Evolutionary conservation across 2,329 filamentous ascomycete species (phyloP).

Genomic region (Fusarium siculi): DNA sequence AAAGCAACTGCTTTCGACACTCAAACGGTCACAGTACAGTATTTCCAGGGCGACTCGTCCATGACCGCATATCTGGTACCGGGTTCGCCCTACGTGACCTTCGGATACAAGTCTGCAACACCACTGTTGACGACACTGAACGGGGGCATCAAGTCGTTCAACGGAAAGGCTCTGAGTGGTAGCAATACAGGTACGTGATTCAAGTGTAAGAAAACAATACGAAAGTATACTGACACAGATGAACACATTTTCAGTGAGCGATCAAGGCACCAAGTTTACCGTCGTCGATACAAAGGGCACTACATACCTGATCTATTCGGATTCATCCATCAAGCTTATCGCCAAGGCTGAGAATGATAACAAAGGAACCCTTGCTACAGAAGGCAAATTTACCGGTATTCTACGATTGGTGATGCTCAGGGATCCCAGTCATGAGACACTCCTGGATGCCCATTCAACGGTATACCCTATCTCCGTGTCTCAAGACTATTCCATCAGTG

Average conservation of each 20-base stretch:
- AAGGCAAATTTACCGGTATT: background rate
- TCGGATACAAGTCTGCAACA: background rate
- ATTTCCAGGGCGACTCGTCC: background rate
- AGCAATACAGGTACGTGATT: accelerated
- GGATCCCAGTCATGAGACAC: background rate
- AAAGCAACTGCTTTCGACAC: background rate
- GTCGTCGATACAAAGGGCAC: background rate
- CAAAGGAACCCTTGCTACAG: background rate
- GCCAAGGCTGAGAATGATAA: background rate
- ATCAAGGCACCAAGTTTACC: background rate
- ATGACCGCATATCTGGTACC: background rate
- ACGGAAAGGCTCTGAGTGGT: background rate
- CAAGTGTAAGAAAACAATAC: accelerated
- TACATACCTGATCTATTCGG: background rate
- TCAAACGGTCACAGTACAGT: background rate
- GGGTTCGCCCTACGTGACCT: background rate
- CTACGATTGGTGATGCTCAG: background rate
- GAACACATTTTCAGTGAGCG: background rate
- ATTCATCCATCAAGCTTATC: background rate
- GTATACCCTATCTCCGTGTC: background rate
- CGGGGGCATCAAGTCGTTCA: background rate
- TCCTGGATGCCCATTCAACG: background rate
- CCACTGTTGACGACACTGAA: background rate
- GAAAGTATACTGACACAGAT: accelerated
- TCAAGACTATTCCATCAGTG: background rate